phyloP scores from a whole-genome alignment of 768 basidiomycete species.

The Agrocybe praecox region DNA sequence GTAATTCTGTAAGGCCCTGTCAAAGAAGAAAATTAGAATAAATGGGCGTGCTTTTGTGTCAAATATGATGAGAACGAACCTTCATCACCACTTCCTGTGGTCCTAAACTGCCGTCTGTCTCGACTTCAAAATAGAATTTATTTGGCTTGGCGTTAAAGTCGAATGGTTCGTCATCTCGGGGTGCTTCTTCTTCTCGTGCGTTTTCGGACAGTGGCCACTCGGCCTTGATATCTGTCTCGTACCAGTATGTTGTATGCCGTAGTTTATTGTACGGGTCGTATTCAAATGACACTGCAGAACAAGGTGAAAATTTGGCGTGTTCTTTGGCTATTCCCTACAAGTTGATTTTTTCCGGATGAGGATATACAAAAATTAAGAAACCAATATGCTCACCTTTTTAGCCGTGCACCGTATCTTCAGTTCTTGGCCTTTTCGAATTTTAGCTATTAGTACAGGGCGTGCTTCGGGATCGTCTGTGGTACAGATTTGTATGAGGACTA shows the following conservation, averaged over 20 bases:
- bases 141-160: constrained; percentile 87
- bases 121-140: constrained; percentile 93
- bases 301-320: constrained; percentile 99
- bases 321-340: constrained; percentile 93
- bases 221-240: constrained; percentile 71
- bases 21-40: neutral
- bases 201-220: constrained; percentile 96
- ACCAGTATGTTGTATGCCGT: constrained; percentile 96
- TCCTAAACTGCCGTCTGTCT: constrained; percentile 88
- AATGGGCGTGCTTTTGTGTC: constrained; percentile 4
- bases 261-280: constrained; percentile 98
- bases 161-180: constrained; percentile 80
- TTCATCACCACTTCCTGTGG: constrained; percentile 91
- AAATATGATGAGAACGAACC: constrained; percentile 41
- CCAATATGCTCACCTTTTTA: constrained; percentile 71
- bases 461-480: constrained; percentile 64
- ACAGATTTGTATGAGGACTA: no score
- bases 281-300: constrained; percentile 93
- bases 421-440: constrained; percentile 94
- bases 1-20: constrained; percentile 78
- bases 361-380: neutral
- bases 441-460: constrained; percentile 82
- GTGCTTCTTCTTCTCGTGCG: constrained; percentile 79
- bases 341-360: neutral
- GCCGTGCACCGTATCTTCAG: constrained; percentile 84